A percentile compares a stretch with the other conserved stretches of the same genome.
phyloP scores from a whole-genome alignment of 2,329 filamentous ascomycete genomes.

The Verticillium zaregamsianum region DNA sequence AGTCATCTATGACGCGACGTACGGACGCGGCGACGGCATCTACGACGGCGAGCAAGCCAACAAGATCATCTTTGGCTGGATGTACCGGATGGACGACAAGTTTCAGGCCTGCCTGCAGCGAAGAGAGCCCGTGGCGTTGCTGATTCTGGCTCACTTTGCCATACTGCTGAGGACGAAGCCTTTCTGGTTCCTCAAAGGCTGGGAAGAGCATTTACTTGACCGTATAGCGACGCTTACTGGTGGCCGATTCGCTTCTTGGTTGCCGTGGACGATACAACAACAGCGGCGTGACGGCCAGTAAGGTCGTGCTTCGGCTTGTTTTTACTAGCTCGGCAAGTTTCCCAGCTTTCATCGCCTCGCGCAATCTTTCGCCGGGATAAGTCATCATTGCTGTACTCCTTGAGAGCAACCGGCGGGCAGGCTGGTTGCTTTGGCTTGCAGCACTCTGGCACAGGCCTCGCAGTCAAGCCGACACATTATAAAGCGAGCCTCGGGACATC shows the following conservation, averaged over 20 bases:
- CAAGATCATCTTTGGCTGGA: conserved; percentile 20
- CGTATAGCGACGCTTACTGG: not conserved
- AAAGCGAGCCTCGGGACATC: too few species aligned
- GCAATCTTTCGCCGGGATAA: too few species aligned
- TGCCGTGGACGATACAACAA: not conserved
- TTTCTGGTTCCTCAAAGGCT: conserved; percentile 5
- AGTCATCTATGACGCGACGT: conserved; percentile 2
- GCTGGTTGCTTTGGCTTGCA: too few species aligned
- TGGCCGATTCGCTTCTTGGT: not conserved
- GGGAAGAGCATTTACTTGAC: conserved; percentile 5
- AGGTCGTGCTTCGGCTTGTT: not conserved
- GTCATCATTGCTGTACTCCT: too few species aligned
- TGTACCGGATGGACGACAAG: conserved; percentile 21
- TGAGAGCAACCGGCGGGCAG: too few species aligned
- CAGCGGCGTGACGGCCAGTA: not conserved
- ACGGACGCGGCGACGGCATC: conserved; percentile 10
- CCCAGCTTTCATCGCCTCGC: too few species aligned
- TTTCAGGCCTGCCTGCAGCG: conserved; percentile 20
- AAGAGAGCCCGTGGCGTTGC: conserved; percentile 19
- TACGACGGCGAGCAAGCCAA: conserved; percentile 14
- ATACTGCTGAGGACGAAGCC: conserved; percentile 2
- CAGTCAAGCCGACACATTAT: too few species aligned
- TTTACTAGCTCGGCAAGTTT: too few species aligned
- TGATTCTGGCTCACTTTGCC: conserved; percentile 6
- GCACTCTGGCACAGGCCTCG: too few species aligned